Base-by-base conservation (phyloP, 1,284 basidiomycete species). In the Apiotrichum gracile region DNA sequence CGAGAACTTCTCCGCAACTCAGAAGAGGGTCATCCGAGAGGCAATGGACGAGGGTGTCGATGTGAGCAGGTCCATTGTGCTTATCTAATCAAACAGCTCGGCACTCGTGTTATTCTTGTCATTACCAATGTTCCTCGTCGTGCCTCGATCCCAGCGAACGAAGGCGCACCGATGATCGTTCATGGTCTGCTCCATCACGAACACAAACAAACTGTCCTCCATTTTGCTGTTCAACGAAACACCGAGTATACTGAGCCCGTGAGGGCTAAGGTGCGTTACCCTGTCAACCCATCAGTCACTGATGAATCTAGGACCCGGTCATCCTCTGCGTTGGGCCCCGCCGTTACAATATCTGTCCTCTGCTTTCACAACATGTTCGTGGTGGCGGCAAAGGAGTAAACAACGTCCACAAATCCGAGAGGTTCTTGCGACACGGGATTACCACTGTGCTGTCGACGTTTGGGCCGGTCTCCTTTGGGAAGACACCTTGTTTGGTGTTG, bases 341-440 rank as follows among this genome's bases (percentile, higher is more conserved):
- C 40, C 83, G 92, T 42, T 81, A 94, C 63, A 78, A 79, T 13
- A 85, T 94, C 44, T 87, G 86, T 54, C 94, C 96, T 0, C 78
- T 96, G 35, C 97, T 89, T 76, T 93, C 90, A 60, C 91, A 97
- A 67, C 91, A 93, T 66, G 86, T 87, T 5, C 83, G 86, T 21
- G 91, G 91, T 12, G 90, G 91, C 9, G 88, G 87, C 7, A 89
- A 87, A 68, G 91, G 91, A 9, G 79, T 84, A 38, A 98, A 98
- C 78, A 97, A 97, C 63, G 91, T 96, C 2, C 93, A 98, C 81
- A 98, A 97, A 69, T 96, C 89, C 55, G 91, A 97, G 74, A 83
- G 88, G n/a, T 98, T 85, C 76, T 78, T 98, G 25, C 83, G 87
- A 37, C 90, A 88, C 63, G 87, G 89, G 2, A 77, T 78, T 31